These are phyloP conservation scores for Chlamydomonas sp. DNA, from an alignment of 139 green algal genomes.

Conservation along the genomic window DNA sequence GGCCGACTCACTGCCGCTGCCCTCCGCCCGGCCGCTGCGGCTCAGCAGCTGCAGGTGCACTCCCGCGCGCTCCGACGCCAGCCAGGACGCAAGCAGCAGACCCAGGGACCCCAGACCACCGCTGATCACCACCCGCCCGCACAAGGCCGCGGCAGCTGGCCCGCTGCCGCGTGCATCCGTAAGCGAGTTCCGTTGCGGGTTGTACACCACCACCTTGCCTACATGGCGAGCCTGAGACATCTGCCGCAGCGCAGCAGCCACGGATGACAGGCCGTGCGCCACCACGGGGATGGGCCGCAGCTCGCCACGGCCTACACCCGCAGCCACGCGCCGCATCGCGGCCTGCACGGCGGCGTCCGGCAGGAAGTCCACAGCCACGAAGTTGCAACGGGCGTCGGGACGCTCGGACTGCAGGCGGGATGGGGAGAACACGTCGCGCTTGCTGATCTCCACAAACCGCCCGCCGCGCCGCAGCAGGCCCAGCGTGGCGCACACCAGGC, in stretches of 20 bases:
- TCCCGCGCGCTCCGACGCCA: slow-evolving; percentile 34
- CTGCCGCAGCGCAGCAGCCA: slow-evolving; percentile 79
- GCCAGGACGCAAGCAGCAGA: slow-evolving; percentile 69
- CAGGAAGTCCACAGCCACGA: no score
- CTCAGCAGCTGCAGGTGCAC: slow-evolving; percentile 61
- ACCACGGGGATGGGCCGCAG: no score
- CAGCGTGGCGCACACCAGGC: no score
- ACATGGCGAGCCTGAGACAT: slow-evolving; percentile 87
- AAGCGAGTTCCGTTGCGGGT: neutral
- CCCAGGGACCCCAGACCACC: slow-evolving; percentile 79
- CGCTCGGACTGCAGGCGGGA: slow-evolving; percentile 60
- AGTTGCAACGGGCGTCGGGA: no score
- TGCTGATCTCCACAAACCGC: slow-evolving; percentile 87
- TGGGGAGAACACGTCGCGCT: slow-evolving; percentile 85
- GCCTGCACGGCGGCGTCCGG: no score
- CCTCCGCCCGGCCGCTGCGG: slow-evolving; percentile 47
- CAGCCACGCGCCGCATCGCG: no score
- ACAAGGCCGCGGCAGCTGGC: neutral
- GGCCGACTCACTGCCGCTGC: neutral
- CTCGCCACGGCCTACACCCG: no score
- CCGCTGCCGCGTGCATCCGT: slow-evolving; percentile 3
- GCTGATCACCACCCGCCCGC: slow-evolving; percentile 63
- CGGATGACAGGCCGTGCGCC: no score
- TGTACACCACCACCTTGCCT: slow-evolving; percentile 86
- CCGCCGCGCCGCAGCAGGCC: slow-evolving; percentile 64